phyloP scores from a whole-genome alignment of 768 basidiomycete genomes.

The Mycena leptocephala region DNA sequence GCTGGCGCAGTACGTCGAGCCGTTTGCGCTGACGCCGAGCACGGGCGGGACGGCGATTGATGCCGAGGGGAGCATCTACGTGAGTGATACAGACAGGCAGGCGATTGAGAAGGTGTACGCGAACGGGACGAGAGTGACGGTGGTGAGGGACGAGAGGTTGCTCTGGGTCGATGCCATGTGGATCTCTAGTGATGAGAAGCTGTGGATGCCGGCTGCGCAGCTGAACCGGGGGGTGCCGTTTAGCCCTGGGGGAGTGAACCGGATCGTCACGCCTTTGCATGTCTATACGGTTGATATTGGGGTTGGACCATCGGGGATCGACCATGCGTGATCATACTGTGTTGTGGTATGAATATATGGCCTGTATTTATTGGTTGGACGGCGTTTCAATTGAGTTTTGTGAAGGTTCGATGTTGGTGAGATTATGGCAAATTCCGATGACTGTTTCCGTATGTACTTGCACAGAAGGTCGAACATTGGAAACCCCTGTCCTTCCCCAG shows the following conservation, averaged over 20 bases:
- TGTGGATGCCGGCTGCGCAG: constrained; percentile 15
- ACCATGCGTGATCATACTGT: constrained; percentile 14
- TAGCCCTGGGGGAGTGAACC: constrained; percentile 14
- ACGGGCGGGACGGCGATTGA: constrained; percentile 11
- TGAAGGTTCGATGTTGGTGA: constrained; percentile 9
- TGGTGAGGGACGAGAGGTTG: constrained; percentile 16
- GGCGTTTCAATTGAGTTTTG: neutral
- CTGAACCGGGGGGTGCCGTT: constrained; percentile 13
- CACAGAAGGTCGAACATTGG: constrained; percentile 16
- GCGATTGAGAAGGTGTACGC: constrained; percentile 13
- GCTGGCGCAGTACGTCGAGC: constrained; percentile 13
- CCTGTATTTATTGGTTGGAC: constrained; percentile 10
- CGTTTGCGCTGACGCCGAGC: constrained; percentile 14
- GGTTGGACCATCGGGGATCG: constrained; percentile 13
- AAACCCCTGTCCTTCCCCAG: constrained; percentile 8
- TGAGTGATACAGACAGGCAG: constrained; percentile 12
- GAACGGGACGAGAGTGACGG: constrained; percentile 16
- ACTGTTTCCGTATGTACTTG: constrained; percentile 9
- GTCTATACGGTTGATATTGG: constrained; percentile 10
- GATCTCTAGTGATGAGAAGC: constrained; percentile 14
- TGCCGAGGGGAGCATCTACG: constrained; percentile 12
- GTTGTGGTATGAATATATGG: constrained; percentile 15
- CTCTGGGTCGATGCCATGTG: constrained; percentile 15
- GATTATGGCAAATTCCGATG: constrained; percentile 13
- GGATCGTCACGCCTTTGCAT: constrained; percentile 11